phyloP scores from a whole-genome alignment of 148 eudicot species.

The Pharnaceum exiguum region DNA sequence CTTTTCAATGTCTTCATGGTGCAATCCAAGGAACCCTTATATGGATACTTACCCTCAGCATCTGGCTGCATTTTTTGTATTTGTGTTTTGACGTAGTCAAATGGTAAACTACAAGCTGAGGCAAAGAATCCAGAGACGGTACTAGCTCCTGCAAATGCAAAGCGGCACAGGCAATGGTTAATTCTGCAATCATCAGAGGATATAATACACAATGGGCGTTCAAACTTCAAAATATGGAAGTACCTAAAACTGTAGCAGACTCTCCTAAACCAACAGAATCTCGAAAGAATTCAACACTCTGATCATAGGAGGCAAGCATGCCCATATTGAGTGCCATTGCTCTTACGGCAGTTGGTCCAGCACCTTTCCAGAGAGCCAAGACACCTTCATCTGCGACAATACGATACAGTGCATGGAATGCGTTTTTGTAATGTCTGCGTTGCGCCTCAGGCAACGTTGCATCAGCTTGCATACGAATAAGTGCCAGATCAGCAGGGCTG shows the following conservation, averaged over 20 bases:
- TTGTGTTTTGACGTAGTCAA: constrained; percentile 93
- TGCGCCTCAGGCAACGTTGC: constrained; percentile 86
- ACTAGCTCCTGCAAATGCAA: constrained; percentile 55
- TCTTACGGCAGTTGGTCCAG: constrained; percentile 90
- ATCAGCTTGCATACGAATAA: constrained; percentile 98
- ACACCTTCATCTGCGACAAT: constrained; percentile 81
- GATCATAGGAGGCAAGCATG: constrained; percentile 99
- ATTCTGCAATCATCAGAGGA: neutral
- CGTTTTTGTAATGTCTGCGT: constrained; percentile 80
- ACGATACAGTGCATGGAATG: constrained; percentile 77
- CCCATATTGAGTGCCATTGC: constrained; percentile 99
- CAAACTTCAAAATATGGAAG: neutral
- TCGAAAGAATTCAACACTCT: constrained; percentile 75
- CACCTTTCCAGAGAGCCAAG: constrained; percentile 87
- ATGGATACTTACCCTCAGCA: constrained; percentile 80
- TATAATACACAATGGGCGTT: neutral
- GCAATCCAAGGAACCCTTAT: constrained; percentile 81
- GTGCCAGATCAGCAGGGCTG: constrained; percentile 92
- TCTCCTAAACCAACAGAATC: constrained; percentile 78
- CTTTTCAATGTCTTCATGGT: constrained; percentile 72
- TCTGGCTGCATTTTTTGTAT: constrained; percentile 98
- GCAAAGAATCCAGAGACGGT: constrained; percentile 92
- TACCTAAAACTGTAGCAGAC: constrained; percentile 78
- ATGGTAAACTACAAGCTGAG: constrained; percentile 91
- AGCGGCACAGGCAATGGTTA: too few species aligned